Evolutionary conservation across 805 yeast species (phyloP).

Genomic region (Alloascoidea africana): DNA sequence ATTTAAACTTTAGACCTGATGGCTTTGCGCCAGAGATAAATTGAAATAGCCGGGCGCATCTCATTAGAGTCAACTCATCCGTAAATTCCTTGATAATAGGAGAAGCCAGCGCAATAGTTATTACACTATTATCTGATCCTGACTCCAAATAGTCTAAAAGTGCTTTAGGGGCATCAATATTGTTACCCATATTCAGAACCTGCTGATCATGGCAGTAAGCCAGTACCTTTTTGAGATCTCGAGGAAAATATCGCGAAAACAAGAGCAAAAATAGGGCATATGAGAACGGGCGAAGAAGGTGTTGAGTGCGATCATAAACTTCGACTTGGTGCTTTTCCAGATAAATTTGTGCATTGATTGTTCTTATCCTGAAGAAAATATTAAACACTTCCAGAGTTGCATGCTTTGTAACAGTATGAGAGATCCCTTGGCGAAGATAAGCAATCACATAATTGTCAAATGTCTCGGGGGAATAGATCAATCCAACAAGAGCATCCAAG

Average conservation of each 20-base stretch:
- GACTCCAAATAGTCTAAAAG: neutral
- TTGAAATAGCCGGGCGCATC: too few relatives aligned
- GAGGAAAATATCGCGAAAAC: neutral
- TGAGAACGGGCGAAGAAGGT: too few relatives aligned
- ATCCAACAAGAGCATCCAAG: constrained; percentile 6
- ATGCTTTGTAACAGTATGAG: constrained; percentile 9
- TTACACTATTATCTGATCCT: neutral
- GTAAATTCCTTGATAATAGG: too few relatives aligned
- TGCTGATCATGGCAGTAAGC: neutral
- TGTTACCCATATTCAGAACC: neutral
- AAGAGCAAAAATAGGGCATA: neutral
- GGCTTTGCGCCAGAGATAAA: too few relatives aligned
- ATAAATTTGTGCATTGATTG: neutral
- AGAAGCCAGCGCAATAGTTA: too few relatives aligned
- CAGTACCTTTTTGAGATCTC: neutral
- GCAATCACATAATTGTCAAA: constrained; percentile 13
- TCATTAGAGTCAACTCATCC: too few relatives aligned
- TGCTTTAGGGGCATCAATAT: constrained; percentile 1
- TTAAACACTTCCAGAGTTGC: constrained; percentile 9
- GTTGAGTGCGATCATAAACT: neutral
- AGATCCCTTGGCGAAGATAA: constrained; percentile 11
- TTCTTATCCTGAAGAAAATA: neutral
- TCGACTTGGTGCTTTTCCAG: neutral
- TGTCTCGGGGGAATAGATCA: constrained; percentile 8
- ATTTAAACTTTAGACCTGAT: too few relatives aligned